Conservation (phyloP, 805 yeast species). For the Saturnispora halmiae region DNA sequence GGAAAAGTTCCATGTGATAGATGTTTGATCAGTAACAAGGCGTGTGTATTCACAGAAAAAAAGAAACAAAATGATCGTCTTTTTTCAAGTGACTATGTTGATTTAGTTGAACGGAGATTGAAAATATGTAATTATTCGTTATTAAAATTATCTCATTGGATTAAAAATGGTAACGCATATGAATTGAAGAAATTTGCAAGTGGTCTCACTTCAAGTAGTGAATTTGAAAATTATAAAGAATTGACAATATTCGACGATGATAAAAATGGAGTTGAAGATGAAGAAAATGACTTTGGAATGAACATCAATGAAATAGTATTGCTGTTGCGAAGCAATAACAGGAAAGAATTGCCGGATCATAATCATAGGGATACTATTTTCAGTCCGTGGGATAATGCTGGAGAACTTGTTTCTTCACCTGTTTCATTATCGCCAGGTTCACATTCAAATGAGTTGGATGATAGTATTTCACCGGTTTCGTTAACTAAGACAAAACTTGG, state of each 20-base stretch:
- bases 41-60: conserved; percentile 51
- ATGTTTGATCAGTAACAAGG: conserved; percentile 46
- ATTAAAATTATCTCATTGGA: conserved; percentile 32
- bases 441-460: conserved; percentile 28
- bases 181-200: conserved; percentile 1
- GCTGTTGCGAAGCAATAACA: background rate
- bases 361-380: background rate
- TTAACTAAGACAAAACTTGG: too few relatives aligned
- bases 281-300: conserved; percentile 7
- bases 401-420: conserved; percentile 12
- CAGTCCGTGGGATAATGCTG: background rate
- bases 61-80: conserved; percentile 44
- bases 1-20: conserved; percentile 53
- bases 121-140: conserved; percentile 43
- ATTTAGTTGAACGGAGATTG: conserved; percentile 49
- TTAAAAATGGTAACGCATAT: conserved; percentile 11
- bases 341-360: background rate
- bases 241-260: too few relatives aligned
- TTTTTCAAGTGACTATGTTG: conserved; percentile 55
- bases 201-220: background rate
- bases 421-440: conserved; percentile 35
- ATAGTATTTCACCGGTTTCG: background rate
- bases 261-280: background rate
- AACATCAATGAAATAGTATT: conserved; percentile 6
- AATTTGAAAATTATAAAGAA: background rate